Evolutionary conservation across 192 early-diverging fungal species (phyloP), one percentile per base, ranked within the genome.

Genomic region (Coemansia sp.): DNA sequence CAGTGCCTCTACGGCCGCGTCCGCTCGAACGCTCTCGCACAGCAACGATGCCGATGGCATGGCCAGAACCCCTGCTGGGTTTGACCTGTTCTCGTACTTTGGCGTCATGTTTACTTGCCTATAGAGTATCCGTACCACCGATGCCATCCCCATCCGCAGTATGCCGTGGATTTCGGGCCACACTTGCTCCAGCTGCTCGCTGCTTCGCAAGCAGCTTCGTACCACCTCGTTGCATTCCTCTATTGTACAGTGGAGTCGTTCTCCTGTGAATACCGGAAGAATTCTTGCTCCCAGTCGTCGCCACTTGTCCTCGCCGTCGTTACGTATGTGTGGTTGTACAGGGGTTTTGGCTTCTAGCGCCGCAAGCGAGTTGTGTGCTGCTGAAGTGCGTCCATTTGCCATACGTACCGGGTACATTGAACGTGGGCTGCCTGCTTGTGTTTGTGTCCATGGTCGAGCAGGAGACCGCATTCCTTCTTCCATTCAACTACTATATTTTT

Each of bases 241-340:
- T 45, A 95, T 89, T 5, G 84, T 68, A 12, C 90, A 87, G 37
- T 86, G 83, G 46, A 95, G 53, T 0, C 88, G 83, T 59, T 92
- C 88, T 13, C 93, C 93, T 46, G 90, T 92, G 57, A 95, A 95
- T 48, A 95, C 63, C 1, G 93, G 91, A 46, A 95, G 61, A 3
- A 95, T 87, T 16, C 84, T 83, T 19, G 80, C 72, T 19, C 86
- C 84, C 3, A 95, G 42, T 6, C 80, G 72, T 30, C 83, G 83
- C 93, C 93, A 95, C 15, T 81, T 80, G 62, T 88, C 87, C 15
- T 82, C 82, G 14, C 50, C 60, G 37, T 53, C 52, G 20, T 40
- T 36, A 20, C 55, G 57, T 50, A 42, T 50, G 55, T 37, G 53
- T 20, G 68, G 62, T 10, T 59, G 52, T 40, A n/a, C 2, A 2